Percentiles rank a stretch among this genome's conserved stretches.
Conservation (phyloP, 1,284 basidiomycete species). For the Cutaneotrichosporon dermatis region DNA sequence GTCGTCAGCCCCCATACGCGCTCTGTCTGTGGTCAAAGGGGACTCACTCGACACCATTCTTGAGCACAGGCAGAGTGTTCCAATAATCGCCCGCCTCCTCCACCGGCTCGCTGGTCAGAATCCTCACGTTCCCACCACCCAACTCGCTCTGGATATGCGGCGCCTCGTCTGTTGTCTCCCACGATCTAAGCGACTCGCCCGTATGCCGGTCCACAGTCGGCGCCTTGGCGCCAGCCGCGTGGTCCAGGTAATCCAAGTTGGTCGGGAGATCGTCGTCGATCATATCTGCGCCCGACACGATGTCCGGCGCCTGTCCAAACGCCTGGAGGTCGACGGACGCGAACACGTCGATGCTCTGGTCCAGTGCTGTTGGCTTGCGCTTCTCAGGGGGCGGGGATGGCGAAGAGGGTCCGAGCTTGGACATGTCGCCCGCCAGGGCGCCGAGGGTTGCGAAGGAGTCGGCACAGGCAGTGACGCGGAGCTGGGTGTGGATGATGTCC, state of each 20-base stretch:
- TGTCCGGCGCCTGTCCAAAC: conserved; percentile 64
- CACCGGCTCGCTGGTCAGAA: conserved; percentile 60
- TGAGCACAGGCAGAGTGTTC: conserved; percentile 53
- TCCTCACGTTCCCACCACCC: conserved; percentile 79
- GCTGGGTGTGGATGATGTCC: conserved; percentile 27
- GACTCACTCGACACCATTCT: conserved; percentile 46
- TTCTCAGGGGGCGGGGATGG: not conserved
- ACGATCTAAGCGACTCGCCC: conserved; percentile 50
- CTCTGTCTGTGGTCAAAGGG: too few species aligned
- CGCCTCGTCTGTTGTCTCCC: conserved; percentile 50
- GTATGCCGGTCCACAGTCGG: conserved; percentile 58
- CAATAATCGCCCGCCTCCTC: conserved; percentile 68
- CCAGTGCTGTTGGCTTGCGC: conserved; percentile 21
- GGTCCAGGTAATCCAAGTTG: conserved; percentile 81
- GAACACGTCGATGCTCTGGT: conserved; percentile 48
- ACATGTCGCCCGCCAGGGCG: conserved; percentile 37
- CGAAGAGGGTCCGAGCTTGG: conserved; percentile 26
- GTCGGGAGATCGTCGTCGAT: conserved; percentile 85
- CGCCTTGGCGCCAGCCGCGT: conserved; percentile 48
- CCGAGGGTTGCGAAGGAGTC: conserved; percentile 47
- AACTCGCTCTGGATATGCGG: conserved; percentile 80
- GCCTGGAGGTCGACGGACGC: conserved; percentile 80
- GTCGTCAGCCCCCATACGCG: too few species aligned
- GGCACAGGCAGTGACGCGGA: conserved; percentile 47
- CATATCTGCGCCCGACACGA: conserved; percentile 70